Evolutionary conservation across 441 rosid genomes (phyloP).

Genomic region (Lepidium campestre): DNA sequence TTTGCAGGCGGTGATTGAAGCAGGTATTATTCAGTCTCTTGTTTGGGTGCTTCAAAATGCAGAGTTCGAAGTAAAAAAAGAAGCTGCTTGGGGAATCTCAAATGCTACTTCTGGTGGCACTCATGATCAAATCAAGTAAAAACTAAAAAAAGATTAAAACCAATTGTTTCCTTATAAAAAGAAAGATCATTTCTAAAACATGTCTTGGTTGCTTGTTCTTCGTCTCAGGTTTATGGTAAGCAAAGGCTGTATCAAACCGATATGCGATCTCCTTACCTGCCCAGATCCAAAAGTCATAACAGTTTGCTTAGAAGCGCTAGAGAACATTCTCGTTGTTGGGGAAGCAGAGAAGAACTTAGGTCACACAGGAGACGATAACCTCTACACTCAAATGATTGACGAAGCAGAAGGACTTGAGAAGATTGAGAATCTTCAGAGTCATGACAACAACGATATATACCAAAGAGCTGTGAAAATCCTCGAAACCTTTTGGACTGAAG

Average conservation of each 20-base stretch:
- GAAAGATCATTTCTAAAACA: neutral
- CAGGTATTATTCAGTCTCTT: slow-evolving; percentile 36
- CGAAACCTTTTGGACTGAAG: slow-evolving; percentile 45
- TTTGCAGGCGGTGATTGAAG: slow-evolving; percentile 47
- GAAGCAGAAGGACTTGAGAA: slow-evolving; percentile 55
- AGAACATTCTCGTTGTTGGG: slow-evolving; percentile 52
- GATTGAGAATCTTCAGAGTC: slow-evolving; percentile 52
- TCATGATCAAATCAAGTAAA: slow-evolving; percentile 54
- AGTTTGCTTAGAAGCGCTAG: slow-evolving; percentile 44
- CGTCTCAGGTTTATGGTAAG: slow-evolving; percentile 43
- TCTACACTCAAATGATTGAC: slow-evolving; percentile 40
- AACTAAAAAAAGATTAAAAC: neutral
- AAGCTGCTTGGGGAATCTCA: slow-evolving; percentile 63
- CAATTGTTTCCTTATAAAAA: neutral
- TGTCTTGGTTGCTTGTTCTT: neutral
- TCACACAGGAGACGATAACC: slow-evolving; percentile 30
- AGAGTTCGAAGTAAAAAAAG: slow-evolving; percentile 54
- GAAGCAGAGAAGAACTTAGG: slow-evolving; percentile 43
- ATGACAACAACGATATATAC: slow-evolving; percentile 43
- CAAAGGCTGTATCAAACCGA: slow-evolving; percentile 50
- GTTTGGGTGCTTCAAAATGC: slow-evolving; percentile 34
- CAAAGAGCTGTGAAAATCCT: slow-evolving; percentile 46
- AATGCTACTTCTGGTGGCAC: slow-evolving; percentile 55
- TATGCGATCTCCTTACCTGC: slow-evolving; percentile 52
- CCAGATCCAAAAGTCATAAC: slow-evolving; percentile 48